phyloP scores from a whole-genome alignment of 148 eudicot species.

The Rheum nobile region DNA sequence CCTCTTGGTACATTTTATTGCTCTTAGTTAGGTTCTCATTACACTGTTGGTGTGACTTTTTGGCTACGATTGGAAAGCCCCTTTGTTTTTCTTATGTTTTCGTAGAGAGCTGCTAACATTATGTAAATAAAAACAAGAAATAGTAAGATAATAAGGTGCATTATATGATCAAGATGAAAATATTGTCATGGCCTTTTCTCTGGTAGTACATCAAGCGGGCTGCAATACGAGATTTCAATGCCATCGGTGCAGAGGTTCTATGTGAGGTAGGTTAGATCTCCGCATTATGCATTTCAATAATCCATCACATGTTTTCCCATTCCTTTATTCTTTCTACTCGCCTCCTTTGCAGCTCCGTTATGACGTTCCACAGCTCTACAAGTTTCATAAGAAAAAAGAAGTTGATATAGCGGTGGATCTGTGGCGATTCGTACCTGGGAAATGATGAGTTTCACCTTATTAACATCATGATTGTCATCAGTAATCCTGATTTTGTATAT shows the following conservation, averaged over 20 bases:
- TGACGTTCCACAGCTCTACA: conserved; percentile 85
- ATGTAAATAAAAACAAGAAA: neutral
- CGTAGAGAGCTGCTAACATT: neutral
- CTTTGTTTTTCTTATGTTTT: neutral
- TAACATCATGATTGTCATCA: neutral
- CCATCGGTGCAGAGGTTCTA: conserved; percentile 78
- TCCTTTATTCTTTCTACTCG: neutral
- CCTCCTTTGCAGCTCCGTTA: conserved; percentile 51
- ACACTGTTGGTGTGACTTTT: neutral
- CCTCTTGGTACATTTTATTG: neutral
- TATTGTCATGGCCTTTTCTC: neutral
- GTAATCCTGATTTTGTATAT: neutral
- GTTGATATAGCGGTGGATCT: conserved; percentile 94
- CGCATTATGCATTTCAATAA: neutral
- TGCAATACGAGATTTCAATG: conserved; percentile 59
- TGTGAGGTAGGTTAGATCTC: conserved; percentile 53
- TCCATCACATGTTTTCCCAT: neutral
- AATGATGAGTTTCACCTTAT: neutral
- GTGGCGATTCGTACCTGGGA: conserved; percentile 84
- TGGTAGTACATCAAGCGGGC: conserved; percentile 66
- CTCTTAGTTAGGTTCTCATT: neutral
- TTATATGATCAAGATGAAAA: neutral
- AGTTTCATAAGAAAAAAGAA: conserved; percentile 94
- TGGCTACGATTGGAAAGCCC: neutral
- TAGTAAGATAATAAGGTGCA: neutral